Percentiles rank a stretch among this genome's conserved stretches.
phyloP scores from a whole-genome alignment of 2,329 filamentous ascomycete genomes.

The Drechslerella dactyloides region DNA sequence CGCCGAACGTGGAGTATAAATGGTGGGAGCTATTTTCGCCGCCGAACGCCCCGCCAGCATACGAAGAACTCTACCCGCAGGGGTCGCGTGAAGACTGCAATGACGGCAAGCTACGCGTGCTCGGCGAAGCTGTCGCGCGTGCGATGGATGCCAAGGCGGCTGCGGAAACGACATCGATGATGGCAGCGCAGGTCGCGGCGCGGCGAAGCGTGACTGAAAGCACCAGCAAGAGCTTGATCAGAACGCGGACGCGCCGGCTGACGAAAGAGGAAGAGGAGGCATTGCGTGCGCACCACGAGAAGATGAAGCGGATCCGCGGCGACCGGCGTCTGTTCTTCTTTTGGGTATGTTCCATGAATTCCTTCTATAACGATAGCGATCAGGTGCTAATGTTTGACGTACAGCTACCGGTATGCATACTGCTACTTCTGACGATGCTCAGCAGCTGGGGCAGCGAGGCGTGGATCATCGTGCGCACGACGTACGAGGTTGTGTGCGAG shows the following conservation, averaged over 20 bases:
- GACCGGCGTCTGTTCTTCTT: conserved; percentile 73
- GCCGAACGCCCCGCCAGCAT: conserved; percentile 70
- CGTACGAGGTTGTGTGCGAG: conserved; percentile 47
- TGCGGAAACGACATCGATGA: conserved; percentile 58
- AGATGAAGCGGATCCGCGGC: conserved; percentile 68
- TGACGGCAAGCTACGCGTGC: conserved; percentile 55
- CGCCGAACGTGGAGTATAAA: conserved; percentile 62
- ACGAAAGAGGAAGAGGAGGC: conserved; percentile 71
- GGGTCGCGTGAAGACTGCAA: conserved; percentile 53
- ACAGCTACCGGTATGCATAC: conserved; percentile 58
- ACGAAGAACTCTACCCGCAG: conserved; percentile 77
- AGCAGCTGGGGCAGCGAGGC: conserved; percentile 56
- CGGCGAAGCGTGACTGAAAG: conserved; percentile 57
- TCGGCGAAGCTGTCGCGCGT: conserved; percentile 67
- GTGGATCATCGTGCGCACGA: conserved; percentile 42
- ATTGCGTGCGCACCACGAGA: conserved; percentile 67
- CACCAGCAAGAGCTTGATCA: conserved; percentile 56
- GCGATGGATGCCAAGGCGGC: conserved; percentile 67
- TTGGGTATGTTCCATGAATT: conserved; percentile 63
- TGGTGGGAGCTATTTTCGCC: conserved; percentile 74
- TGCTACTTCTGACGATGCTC: conserved; percentile 58
- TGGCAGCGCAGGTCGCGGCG: conserved; percentile 54
- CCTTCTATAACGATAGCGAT: not conserved
- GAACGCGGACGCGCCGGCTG: conserved; percentile 57
- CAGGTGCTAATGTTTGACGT: conserved; percentile 25